These are phyloP conservation scores for Mycosphaerella sp. DNA, from an alignment of 2,329 filamentous ascomycete species.

Conservation along the genomic window DNA sequence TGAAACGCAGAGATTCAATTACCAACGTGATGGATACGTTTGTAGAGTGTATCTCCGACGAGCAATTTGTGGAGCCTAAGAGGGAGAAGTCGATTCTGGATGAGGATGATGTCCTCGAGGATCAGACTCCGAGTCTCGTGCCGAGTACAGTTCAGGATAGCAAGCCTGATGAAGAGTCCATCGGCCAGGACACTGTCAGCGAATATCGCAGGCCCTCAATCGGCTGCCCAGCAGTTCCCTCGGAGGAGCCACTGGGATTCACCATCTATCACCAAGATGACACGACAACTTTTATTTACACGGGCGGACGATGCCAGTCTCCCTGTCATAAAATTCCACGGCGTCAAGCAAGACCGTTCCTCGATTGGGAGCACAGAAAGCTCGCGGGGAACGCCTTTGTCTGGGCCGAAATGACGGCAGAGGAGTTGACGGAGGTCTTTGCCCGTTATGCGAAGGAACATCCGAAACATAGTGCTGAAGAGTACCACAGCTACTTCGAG, in stretches of 20 bases:
- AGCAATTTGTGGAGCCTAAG: constrained; percentile 7
- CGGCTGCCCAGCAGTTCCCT: background rate
- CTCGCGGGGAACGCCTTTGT: constrained; percentile 18
- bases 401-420: constrained; percentile 18
- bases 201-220: background rate
- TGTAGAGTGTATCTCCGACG: background rate
- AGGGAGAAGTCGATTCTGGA: background rate
- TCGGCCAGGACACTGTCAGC: constrained; percentile 3
- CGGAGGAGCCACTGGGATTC: constrained; percentile 3
- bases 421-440: constrained; percentile 14
- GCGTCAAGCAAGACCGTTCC: background rate
- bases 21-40: background rate
- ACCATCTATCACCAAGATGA: constrained; percentile 10
- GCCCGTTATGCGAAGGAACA: constrained; percentile 10
- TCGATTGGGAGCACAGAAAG: constrained; percentile 17
- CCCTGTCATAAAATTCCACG: background rate
- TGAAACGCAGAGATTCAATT: background rate
- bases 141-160: background rate
- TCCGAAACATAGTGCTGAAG: constrained; percentile 13
- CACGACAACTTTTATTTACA: background rate
- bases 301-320: too few species aligned
- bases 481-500: constrained; percentile 25
- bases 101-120: background rate
- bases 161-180: background rate
- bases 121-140: background rate